Conservation (phyloP, 2,329 filamentous ascomycete species). For the Shiraia bambusicola region DNA sequence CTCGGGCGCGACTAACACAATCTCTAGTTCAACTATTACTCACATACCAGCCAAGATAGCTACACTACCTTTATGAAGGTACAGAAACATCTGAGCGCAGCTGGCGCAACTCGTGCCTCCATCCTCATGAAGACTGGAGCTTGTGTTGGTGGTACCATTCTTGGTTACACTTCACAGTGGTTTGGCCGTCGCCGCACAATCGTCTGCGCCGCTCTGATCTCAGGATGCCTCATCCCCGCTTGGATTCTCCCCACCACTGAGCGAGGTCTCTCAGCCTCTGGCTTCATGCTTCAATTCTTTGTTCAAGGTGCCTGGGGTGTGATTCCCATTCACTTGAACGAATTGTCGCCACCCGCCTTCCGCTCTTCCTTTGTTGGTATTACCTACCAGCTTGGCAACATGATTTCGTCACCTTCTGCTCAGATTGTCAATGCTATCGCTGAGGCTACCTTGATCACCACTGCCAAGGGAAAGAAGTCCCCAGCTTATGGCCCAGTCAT, state of each 20-base stretch:
- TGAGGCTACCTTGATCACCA: constrained; percentile 55
- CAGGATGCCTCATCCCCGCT: constrained; percentile 65
- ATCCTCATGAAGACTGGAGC: constrained; percentile 80
- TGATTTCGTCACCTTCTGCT: constrained; percentile 70
- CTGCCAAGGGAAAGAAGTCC: constrained; percentile 57
- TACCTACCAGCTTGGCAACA: constrained; percentile 74
- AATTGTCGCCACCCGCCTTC: constrained; percentile 70
- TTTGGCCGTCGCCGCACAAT: constrained; percentile 72
- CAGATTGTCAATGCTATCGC: constrained; percentile 78
- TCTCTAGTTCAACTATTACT: constrained; percentile 61
- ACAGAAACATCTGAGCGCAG: constrained; percentile 68
- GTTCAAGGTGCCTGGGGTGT: constrained; percentile 49
- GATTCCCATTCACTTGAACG: constrained; percentile 69
- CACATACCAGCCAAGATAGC: constrained; percentile 76
- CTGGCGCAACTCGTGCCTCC: constrained; percentile 68
- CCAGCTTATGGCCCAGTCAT: constrained; percentile 74
- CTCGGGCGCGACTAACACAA: constrained; percentile 6
- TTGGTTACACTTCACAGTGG: constrained; percentile 75
- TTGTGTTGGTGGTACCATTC: constrained; percentile 70
- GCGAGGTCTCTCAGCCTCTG: constrained; percentile 60
- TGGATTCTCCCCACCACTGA: constrained; percentile 69
- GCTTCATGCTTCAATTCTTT: constrained; percentile 67
- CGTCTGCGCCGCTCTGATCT: constrained; percentile 60
- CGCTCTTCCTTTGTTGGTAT: constrained; percentile 70
- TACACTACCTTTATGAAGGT: constrained; percentile 80